A percentile compares a stretch with the other conserved stretches of the same genome.
Evolutionary conservation across 768 basidiomycete genomes (phyloP).

Genomic region (Cyclocybe aegerita): DNA sequence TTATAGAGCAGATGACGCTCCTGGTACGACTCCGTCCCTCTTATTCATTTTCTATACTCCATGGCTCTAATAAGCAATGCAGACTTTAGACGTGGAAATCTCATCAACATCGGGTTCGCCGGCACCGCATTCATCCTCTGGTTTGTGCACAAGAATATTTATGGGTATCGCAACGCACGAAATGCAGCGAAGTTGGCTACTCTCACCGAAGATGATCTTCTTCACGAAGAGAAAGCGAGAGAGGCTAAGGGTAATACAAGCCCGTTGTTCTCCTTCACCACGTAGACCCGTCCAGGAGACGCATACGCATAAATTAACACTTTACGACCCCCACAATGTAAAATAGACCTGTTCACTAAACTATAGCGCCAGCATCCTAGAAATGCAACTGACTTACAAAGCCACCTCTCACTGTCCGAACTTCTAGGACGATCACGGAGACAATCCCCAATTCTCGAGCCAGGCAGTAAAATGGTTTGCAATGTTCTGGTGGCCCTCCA

Average conservation of each 20-base stretch:
- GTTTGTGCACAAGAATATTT: conserved; percentile 32
- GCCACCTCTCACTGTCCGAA: neutral
- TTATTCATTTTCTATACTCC: neutral
- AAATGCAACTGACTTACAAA: too few species aligned
- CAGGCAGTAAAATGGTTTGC: conserved; percentile 43
- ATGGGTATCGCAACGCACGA: conserved; percentile 24
- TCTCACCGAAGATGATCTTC: conserved; percentile 23
- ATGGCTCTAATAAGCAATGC: neutral
- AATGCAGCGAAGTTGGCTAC: conserved; percentile 17
- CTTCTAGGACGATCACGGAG: neutral
- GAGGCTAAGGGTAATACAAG: conserved; percentile 33
- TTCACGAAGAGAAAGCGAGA: conserved; percentile 22
- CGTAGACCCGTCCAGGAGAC: conserved; percentile 2
- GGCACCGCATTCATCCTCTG: conserved; percentile 28
- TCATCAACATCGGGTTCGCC: conserved; percentile 35
- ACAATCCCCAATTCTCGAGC: conserved; percentile 47
- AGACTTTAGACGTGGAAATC: conserved; percentile 35
- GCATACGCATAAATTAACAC: neutral
- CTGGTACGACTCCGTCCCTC: conserved; percentile 18
- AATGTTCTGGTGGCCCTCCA: conserved; percentile 46
- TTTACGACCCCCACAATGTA: conserved; percentile 2
- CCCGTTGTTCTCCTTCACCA: conserved; percentile 31
- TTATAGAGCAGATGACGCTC: conserved; percentile 36
- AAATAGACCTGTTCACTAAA: neutral
- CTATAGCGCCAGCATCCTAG: too few species aligned